Evolutionary conservation across 2,329 filamentous ascomycete species (phyloP).

Genomic region (Epichloe sp.): DNA sequence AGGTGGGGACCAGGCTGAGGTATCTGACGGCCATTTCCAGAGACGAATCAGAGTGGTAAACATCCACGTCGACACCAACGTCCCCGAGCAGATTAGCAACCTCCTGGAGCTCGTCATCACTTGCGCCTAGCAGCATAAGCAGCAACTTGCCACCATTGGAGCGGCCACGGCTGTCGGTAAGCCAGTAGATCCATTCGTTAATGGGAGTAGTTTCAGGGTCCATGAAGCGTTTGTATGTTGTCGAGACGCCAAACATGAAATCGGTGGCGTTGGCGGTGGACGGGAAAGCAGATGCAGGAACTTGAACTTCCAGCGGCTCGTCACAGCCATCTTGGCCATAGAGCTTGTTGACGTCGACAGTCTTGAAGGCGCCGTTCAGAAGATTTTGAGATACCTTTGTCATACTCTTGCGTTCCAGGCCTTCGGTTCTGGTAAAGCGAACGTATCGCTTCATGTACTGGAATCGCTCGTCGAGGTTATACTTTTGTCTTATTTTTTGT

Average conservation of each 20-base stretch:
- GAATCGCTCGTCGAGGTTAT: slow-evolving; percentile 35
- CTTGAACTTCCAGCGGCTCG: slow-evolving; percentile 36
- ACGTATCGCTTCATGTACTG: slow-evolving; percentile 45
- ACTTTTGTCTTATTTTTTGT: slow-evolving; percentile 30
- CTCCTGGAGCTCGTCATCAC: slow-evolving; percentile 35
- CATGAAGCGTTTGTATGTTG: slow-evolving; percentile 41
- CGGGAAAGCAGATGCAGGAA: slow-evolving; percentile 37
- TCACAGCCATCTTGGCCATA: slow-evolving; percentile 30
- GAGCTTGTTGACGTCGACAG: slow-evolving; percentile 32
- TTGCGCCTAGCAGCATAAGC: slow-evolving; percentile 39
- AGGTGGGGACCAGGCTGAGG: slow-evolving; percentile 38
- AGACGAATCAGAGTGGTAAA: slow-evolving; percentile 38
- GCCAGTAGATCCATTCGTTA: slow-evolving; percentile 47
- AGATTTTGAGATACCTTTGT: slow-evolving; percentile 37
- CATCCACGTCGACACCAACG: slow-evolving; percentile 43
- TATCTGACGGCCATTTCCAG: slow-evolving; percentile 47
- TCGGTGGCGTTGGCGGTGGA: slow-evolving; percentile 39
- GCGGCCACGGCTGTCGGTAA: slow-evolving; percentile 40
- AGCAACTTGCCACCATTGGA: slow-evolving; percentile 45
- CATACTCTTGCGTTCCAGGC: slow-evolving; percentile 35
- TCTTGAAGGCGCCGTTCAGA: slow-evolving; percentile 33
- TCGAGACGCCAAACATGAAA: slow-evolving; percentile 47
- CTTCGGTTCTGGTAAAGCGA: slow-evolving; percentile 32
- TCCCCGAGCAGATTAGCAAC: slow-evolving; percentile 32
- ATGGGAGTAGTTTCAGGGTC: slow-evolving; percentile 38